phyloP scores from a whole-genome alignment of 2,329 filamentous ascomycete genomes.

The Nothophoma quercina region DNA sequence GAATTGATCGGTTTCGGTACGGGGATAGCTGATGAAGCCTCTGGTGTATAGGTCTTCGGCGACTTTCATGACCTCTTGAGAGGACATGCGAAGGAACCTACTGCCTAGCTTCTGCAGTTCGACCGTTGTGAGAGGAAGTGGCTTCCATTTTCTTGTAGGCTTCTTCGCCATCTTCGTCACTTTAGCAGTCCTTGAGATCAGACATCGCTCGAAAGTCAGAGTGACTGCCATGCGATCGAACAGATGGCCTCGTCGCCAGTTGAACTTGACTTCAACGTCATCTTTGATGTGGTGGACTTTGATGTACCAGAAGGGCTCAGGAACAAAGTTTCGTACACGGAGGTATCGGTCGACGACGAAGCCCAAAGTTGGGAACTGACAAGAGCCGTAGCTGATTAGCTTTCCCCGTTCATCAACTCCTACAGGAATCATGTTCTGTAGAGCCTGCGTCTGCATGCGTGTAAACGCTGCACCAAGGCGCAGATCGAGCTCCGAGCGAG shows the following conservation, averaged over 20 bases:
- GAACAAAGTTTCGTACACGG: slow-evolving; percentile 89
- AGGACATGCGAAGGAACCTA: slow-evolving; percentile 85
- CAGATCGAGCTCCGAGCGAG: slow-evolving; percentile 90
- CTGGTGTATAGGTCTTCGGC: slow-evolving; percentile 91
- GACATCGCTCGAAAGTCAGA: slow-evolving; percentile 85
- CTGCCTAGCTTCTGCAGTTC: slow-evolving; percentile 97
- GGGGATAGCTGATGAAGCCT: slow-evolving; percentile 96
- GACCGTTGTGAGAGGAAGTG: slow-evolving; percentile 90
- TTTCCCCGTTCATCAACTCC: slow-evolving; percentile 67
- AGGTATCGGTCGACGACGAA: slow-evolving; percentile 98
- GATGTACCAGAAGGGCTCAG: slow-evolving; percentile 93
- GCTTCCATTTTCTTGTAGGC: slow-evolving; percentile 92
- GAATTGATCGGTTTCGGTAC: slow-evolving; percentile 96
- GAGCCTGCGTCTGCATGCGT: slow-evolving; percentile 79
- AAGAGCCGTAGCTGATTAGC: slow-evolving; percentile 89
- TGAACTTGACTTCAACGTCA: slow-evolving; percentile 80
- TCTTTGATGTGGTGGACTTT: slow-evolving; percentile 82
- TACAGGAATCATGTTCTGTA: slow-evolving; percentile 73
- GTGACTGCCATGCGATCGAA: slow-evolving; percentile 86
- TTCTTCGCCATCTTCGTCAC: slow-evolving; percentile 89
- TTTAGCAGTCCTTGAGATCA: slow-evolving; percentile 76
- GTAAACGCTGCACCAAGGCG: slow-evolving; percentile 93
- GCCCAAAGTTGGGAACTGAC: slow-evolving; percentile 94
- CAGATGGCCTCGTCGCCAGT: slow-evolving; percentile 80
- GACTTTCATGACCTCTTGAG: slow-evolving; percentile 84